Conservation (phyloP, 495 filamentous ascomycete genomes). For the Daldinia grandis region DNA sequence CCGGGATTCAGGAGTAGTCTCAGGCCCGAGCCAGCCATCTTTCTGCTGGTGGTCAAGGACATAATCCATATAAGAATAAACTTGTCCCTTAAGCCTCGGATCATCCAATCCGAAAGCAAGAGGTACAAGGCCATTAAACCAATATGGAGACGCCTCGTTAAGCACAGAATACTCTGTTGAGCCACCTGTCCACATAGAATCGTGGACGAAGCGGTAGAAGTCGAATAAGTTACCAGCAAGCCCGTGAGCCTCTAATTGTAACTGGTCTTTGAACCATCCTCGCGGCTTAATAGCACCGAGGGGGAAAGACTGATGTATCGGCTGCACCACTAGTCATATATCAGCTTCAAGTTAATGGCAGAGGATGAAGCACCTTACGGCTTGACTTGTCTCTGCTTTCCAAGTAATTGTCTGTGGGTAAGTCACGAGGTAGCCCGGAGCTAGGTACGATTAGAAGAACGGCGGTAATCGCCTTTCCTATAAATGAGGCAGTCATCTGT, state of each 20-base stretch:
- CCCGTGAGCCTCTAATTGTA: constrained; percentile 61
- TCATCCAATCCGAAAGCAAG: constrained; percentile 68
- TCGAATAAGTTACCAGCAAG: constrained; percentile 67
- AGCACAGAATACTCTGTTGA: constrained; percentile 65
- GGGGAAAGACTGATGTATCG: constrained; percentile 55
- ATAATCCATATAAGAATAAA: constrained; percentile 57
- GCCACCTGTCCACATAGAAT: constrained; percentile 66
- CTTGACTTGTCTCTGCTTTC: constrained; percentile 16
- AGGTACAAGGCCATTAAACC: constrained; percentile 72
- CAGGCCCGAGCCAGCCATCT: constrained; percentile 72
- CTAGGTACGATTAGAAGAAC: constrained; percentile 17
- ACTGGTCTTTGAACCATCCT: constrained; percentile 69
- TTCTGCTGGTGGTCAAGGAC: constrained; percentile 61
- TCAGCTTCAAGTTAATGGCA: constrained; percentile 6
- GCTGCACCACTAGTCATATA: constrained; percentile 39
- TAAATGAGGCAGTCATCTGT: constrained; percentile 27
- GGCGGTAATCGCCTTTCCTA: constrained; percentile 29
- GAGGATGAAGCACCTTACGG: constrained; percentile 15
- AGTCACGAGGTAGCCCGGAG: constrained; percentile 21
- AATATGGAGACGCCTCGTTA: constrained; percentile 70
- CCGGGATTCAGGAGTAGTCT: constrained; percentile 54
- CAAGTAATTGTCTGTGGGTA: background rate
- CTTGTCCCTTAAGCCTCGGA: constrained; percentile 62
- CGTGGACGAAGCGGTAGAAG: constrained; percentile 65
- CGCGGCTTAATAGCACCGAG: constrained; percentile 65